Evolutionary conservation across 2,329 filamentous ascomycete genomes (phyloP).

Genomic region (Paecilomyces niveus): DNA sequence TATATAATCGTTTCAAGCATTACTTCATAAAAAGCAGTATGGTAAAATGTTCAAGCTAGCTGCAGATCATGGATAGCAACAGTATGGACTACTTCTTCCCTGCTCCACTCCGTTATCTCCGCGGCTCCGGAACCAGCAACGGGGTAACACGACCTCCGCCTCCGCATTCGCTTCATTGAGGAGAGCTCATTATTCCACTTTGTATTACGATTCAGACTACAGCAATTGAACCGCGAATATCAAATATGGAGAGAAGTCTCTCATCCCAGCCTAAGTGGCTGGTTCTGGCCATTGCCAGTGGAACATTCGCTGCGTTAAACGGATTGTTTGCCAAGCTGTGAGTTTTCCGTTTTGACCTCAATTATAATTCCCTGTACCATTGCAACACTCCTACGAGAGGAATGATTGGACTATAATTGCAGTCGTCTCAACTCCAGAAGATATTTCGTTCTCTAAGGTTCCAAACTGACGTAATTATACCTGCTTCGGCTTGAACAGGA

Average conservation of each 20-base stretch:
- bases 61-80: background rate
- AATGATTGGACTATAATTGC: background rate
- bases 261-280: conserved; percentile 36
- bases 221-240: background rate
- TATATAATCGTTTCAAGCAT: background rate
- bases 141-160: background rate
- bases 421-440: background rate
- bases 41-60: background rate
- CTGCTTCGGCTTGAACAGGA: conserved; percentile 31
- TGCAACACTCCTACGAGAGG: background rate
- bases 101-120: background rate
- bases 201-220: background rate
- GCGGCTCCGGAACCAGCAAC: background rate
- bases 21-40: background rate
- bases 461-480: background rate
- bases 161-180: background rate
- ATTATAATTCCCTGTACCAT: background rate
- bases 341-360: conserved; percentile 6
- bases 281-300: conserved; percentile 53
- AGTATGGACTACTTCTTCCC: background rate
- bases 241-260: background rate
- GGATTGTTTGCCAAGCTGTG: conserved; percentile 62
- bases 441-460: background rate
- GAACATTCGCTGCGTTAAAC: conserved; percentile 57
- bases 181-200: background rate